Evolutionary conservation across 1,284 basidiomycete genomes (phyloP), one percentile per base, ranked within the genome.

Genomic region (Leccinum griseonigrum): DNA sequence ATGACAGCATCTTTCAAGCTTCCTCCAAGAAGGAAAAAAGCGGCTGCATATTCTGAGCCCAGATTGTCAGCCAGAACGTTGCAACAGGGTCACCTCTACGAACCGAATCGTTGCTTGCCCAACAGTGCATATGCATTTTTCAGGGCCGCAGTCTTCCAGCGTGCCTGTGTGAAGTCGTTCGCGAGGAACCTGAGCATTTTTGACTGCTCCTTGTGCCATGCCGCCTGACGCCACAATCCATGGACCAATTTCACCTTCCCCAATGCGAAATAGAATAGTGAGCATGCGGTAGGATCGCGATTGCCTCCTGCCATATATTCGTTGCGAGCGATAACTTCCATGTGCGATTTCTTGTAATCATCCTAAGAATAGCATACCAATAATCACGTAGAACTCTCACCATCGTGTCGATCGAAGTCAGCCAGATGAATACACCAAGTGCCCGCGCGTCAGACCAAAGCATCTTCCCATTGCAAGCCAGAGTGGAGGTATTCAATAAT

Each of bases 81-180:
- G n/a, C 28, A 2, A 52, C 10, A 46, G 28, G 22, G n/a, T 59
- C 32, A 51, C 22, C 46, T 57, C 16, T 46, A 76, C 87, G 62
- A 60, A 95, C 95, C 91, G 70, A 92, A 97, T n/a, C 95, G 86
- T 65, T 90, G 91, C 77, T 96, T 97, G 72, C 93, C 86, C 63
- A 99, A 76, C 43, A 99, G 78, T 1, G 94, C 94, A 76, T 91
- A 99, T 2, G 97, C 97, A 73, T 99, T 99, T 81, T 99, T 99
- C 63, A 92, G 78, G 1, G 97, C 97, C 0, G 96, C 96, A 14
- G 92, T 94, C 65, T 87, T 87, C 97, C 97, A 98, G 18, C 95
- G 84, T 1, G 88, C 79, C 64, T 90, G 81, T 3, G 82, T 82
- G 70, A 99, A 99, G 75, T 99, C 92, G 70, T 99, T 97, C 36